Evolutionary conservation across 805 yeast species (phyloP).

Genomic region (Candida hungchunana): DNA sequence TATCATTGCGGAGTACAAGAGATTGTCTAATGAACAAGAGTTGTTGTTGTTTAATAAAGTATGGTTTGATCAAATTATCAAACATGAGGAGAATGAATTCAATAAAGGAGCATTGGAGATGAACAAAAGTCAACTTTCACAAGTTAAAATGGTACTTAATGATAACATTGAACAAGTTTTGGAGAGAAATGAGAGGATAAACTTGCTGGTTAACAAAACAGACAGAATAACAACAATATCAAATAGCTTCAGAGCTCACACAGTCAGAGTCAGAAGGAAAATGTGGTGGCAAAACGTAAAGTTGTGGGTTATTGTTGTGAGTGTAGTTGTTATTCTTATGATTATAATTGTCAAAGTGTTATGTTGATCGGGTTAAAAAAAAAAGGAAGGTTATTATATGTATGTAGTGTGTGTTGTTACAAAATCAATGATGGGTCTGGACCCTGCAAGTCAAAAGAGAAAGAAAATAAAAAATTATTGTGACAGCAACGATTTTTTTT

Average conservation of each 20-base stretch:
- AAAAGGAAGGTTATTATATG: too few relatives aligned
- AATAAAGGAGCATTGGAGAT: constrained; percentile 28
- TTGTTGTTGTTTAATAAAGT: constrained; percentile 31
- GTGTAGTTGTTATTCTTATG: constrained; percentile 56
- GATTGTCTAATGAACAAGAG: constrained; percentile 32
- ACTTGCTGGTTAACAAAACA: constrained; percentile 55
- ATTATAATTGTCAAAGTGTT: constrained; percentile 70
- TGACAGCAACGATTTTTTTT: too few relatives aligned
- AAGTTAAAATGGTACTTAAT: constrained; percentile 53
- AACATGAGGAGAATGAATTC: constrained; percentile 45
- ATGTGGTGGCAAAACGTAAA: constrained; percentile 54
- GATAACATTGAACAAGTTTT: constrained; percentile 57
- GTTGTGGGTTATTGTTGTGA: constrained; percentile 54
- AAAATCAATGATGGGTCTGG: too few relatives aligned
- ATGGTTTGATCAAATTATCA: constrained; percentile 52
- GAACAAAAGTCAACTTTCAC: constrained; percentile 49
- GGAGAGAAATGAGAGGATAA: constrained; percentile 56
- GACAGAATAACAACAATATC: constrained; percentile 50
- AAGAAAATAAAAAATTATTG: too few relatives aligned
- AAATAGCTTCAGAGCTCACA: constrained; percentile 49
- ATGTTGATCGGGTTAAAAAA: too few relatives aligned
- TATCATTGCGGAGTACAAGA: constrained; percentile 44
- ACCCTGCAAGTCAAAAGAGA: too few relatives aligned
- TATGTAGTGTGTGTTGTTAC: too few relatives aligned
- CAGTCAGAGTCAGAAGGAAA: constrained; percentile 46